Conservation (phyloP, 352 stramenopile genomes). For the Pythium aristosporum region DNA sequence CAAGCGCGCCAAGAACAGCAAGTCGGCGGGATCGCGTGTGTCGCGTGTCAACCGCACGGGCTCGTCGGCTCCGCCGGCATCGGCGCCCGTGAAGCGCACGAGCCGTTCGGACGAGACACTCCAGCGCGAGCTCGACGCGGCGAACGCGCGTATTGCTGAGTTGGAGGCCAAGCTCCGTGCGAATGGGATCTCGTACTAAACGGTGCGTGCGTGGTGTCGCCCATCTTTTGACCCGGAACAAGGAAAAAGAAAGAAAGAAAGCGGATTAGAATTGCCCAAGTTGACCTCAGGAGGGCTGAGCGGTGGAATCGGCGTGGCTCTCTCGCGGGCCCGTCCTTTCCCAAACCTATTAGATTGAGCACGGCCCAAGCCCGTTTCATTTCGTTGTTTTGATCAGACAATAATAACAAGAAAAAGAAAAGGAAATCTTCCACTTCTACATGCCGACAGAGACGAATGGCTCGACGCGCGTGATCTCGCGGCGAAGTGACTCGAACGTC, state of each 20-base stretch:
- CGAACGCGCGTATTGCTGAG: slow-evolving; percentile 82
- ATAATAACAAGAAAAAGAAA: slow-evolving; percentile 24
- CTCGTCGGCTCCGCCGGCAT: slow-evolving; percentile 22
- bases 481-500: slow-evolving; percentile 66
- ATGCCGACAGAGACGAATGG: slow-evolving; percentile 7
- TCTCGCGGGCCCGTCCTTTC: slow-evolving; percentile 4
- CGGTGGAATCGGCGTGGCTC: slow-evolving; percentile 20
- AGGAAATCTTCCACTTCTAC: neutral
- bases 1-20: slow-evolving; percentile 52
- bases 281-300: slow-evolving; percentile 23
- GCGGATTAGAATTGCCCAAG: slow-evolving; percentile 33
- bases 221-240: slow-evolving; percentile 15
- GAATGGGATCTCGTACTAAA: slow-evolving; percentile 82
- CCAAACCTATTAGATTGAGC: slow-evolving; percentile 37
- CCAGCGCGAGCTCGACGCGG: slow-evolving; percentile 73
- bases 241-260: slow-evolving; percentile 13
- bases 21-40: slow-evolving; percentile 26
- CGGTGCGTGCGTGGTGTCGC: neutral
- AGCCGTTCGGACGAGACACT: slow-evolving; percentile 40
- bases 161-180: slow-evolving; percentile 79
- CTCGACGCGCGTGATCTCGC: slow-evolving; percentile 20
- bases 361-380: slow-evolving; percentile 19
- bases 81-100: slow-evolving; percentile 29
- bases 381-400: slow-evolving; percentile 26
- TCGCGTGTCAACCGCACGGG: slow-evolving; percentile 31